These are phyloP conservation scores for Chrysosporium keratinophilum DNA, from an alignment of 2,329 filamentous ascomycete genomes.

Conservation along the genomic window DNA sequence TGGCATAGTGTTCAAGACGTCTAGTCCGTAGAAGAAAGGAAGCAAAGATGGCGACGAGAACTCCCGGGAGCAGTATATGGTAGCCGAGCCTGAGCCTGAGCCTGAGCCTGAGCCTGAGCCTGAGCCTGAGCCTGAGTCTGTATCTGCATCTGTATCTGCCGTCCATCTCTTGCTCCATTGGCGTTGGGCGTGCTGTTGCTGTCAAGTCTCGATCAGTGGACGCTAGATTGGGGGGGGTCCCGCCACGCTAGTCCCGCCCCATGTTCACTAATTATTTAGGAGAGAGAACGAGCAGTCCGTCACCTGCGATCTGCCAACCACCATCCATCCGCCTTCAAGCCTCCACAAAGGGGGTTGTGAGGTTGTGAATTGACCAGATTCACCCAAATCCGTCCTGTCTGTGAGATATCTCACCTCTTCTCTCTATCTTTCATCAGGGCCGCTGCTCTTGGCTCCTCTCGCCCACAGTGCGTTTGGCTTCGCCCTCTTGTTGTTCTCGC, in stretches of 20 bases:
- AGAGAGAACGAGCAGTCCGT: neutral
- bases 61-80: too few relatives aligned
- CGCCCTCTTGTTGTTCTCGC: neutral
- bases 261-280: neutral
- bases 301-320: neutral
- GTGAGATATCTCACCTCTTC: neutral
- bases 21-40: too few relatives aligned
- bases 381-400: neutral
- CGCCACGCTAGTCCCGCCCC: neutral
- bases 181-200: too few relatives aligned
- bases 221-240: neutral
- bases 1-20: too few relatives aligned
- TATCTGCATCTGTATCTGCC: too few relatives aligned
- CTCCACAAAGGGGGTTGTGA: conserved; percentile 7
- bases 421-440: neutral
- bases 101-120: too few relatives aligned
- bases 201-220: neutral
- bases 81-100: too few relatives aligned
- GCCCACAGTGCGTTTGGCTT: neutral
- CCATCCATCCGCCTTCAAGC: conserved; percentile 2
- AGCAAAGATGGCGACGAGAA: too few relatives aligned
- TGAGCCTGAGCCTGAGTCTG: too few relatives aligned
- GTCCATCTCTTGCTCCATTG: too few relatives aligned
- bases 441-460: neutral
- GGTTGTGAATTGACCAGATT: neutral